phyloP scores from a whole-genome alignment of 2,329 filamentous ascomycete genomes.

The Tympanopsis confertula region DNA sequence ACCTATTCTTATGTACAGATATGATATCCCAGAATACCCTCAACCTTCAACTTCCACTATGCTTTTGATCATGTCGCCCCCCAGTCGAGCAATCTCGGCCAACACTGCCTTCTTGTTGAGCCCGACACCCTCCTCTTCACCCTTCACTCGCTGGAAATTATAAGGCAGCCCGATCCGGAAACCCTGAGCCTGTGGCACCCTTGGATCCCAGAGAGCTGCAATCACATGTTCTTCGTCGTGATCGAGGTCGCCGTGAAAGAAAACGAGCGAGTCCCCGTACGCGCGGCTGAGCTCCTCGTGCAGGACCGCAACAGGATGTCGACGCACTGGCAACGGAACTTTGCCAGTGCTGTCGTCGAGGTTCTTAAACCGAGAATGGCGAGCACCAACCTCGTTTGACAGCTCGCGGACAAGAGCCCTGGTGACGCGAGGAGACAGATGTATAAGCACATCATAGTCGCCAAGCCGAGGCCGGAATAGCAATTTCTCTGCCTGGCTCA shows the following conservation, averaged over 20 bases:
- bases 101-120: background rate
- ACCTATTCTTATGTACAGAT: too few relatives aligned
- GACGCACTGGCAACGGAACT: slow-evolving; percentile 34
- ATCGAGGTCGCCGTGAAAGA: slow-evolving; percentile 60
- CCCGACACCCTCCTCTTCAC: background rate
- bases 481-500: slow-evolving; percentile 33
- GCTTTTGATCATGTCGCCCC: background rate
- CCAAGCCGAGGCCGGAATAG: slow-evolving; percentile 63
- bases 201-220: slow-evolving; percentile 56
- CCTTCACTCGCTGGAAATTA: background rate
- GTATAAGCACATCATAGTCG: slow-evolving; percentile 81
- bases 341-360: slow-evolving; percentile 46
- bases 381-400: slow-evolving; percentile 19
- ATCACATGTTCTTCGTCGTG: slow-evolving; percentile 34
- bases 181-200: slow-evolving; percentile 9
- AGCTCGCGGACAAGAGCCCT: slow-evolving; percentile 25
- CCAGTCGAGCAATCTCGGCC: background rate
- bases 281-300: slow-evolving; percentile 53
- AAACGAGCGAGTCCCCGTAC: slow-evolving; percentile 62
- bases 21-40: too few relatives aligned
- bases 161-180: slow-evolving; percentile 13
- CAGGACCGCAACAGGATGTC: slow-evolving; percentile 51
- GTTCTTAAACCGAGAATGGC: slow-evolving; percentile 63
- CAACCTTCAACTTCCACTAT: too few relatives aligned
- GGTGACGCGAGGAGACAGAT: slow-evolving; percentile 46